Conservation (phyloP, 1,139 yeast genomes). For the Eremothecium coryli region DNA sequence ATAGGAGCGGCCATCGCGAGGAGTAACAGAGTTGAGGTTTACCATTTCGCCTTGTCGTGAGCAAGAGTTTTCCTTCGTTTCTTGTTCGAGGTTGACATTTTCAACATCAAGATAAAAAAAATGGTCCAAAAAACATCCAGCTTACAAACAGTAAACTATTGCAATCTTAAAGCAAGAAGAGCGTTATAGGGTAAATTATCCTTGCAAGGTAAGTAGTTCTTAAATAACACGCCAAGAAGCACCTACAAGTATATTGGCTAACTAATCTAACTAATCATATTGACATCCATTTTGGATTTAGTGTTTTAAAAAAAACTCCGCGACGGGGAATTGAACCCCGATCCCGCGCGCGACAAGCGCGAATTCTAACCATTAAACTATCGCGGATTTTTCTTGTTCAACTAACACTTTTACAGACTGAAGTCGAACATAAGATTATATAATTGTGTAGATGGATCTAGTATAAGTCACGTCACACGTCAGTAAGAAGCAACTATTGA, state of each 20-base stretch:
- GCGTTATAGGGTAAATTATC: background rate
- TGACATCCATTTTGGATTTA: too few species aligned
- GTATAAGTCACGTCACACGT: too few species aligned
- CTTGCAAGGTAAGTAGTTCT: background rate
- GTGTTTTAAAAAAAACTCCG: constrained; percentile 24
- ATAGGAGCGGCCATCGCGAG: constrained; percentile 35
- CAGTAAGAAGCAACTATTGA: too few species aligned
- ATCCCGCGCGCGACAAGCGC: constrained; percentile 35
- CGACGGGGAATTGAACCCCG: constrained; percentile 36
- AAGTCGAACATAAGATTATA: too few species aligned
- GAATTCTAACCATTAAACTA: constrained; percentile 34
- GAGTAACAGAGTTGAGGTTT: constrained; percentile 22
- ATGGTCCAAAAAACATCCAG: too few species aligned
- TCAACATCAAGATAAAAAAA: background rate
- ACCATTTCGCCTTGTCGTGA: constrained; percentile 11
- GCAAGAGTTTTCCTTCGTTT: background rate
- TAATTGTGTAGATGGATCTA: too few species aligned
- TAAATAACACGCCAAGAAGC: background rate
- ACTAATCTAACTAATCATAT: background rate
- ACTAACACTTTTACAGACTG: too few species aligned
- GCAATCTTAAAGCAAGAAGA: background rate
- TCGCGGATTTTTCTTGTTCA: constrained; percentile 25
- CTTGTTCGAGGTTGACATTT: background rate
- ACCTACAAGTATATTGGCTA: background rate
- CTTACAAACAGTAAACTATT: background rate